Base-by-base conservation (phyloP, 495 filamentous ascomycete genomes). In the Penicillium salamii region DNA sequence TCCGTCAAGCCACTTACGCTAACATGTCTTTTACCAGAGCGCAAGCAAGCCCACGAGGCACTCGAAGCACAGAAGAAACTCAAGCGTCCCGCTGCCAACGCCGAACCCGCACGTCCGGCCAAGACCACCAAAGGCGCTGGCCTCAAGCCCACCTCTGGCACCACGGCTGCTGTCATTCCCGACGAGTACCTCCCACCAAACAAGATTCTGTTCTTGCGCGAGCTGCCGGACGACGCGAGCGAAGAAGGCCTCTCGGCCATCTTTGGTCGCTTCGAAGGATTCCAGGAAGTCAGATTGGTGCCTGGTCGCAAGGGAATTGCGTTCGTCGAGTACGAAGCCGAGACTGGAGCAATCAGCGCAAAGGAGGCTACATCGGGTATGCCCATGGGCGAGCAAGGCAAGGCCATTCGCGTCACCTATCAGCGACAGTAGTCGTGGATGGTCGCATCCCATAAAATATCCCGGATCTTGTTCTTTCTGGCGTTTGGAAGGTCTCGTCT, bases 181-280 rank as follows among this genome's bases (percentile, higher is more conserved):
- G 95, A 97, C 79, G 93, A 99, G 70, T 97, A 95, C 64, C 81
- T 97, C 0, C 93, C 91, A 3, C 92, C 95, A 37, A 99, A 97
- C 79, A 95, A 95, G 71, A 93, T 90, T 52, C 79, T 99, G n/a
- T 96, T 97, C 77, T 75, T 97, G 42, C 90, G 91, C 69, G 90
- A 96, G 58, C 62, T 99, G 38, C 92, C 95, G 13, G 90, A 95
- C 54, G 87, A 90, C 48, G 88, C 87, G 57, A 86, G 85, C 68
- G 81, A 87, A 63, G 91, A 93, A 42, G 79, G 73, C 32, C 84
- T 98, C 34, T 84, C 82, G 0, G 79, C 78, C 19, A 82, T 97
- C 47, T 99, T 97, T 74, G 82, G 82, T 32, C 83, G 85, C 29
- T 99, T 93, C 73, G 90, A 95, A 54, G 93, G 93, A 45, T 97